Base-by-base conservation (phyloP, 2,329 filamentous ascomycete genomes). In the Biscogniauxia sp. region DNA sequence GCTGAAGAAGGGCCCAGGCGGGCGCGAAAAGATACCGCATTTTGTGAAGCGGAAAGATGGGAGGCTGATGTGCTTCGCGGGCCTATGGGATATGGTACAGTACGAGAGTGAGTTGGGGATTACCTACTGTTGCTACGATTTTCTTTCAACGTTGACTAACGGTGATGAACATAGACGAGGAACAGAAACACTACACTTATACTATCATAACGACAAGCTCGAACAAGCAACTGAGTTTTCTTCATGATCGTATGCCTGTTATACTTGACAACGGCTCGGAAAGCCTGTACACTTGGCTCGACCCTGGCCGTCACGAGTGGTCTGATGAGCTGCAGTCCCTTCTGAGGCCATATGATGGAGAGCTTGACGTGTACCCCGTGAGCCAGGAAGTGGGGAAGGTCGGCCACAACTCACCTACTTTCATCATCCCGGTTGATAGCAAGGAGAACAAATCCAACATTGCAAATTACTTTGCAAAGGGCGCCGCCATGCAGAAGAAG, bases 241-340 rank as follows among this genome's bases (percentile, higher is more conserved):
- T 99, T 19, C 95, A 99, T 73, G 90, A 96, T 70, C 88, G 95
- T 17, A 99, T 99, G 95, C 95, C 95, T 0, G 94, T 97, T 5
- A 91, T 98, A 28, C 75, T 99, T 0, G 88, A 97, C 5, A 87
- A 90, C 4, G 87, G 87, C 3, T 92, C 89, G 0, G 83, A 90
- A 1, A 84, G 81, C 11, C 80, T 97, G 70, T 83, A 79, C 57
- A 86, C 74, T 4, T 97, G 93, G 93, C 81, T 98, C 19, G 90
- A 97, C 72, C 92, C 92, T 0, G 77, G 73, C 1, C 83, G 84
- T 19, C 79, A 82, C 20, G 86, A 88, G 61, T 98, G 95, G 94
- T 88, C 85, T 2, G 82, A 81, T 56, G 90, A 95, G 58, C 79
- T 98, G 26, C 93, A 97, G 73, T 80, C 80, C 0, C 77, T 96